Base-by-base conservation (phyloP, 768 basidiomycete species). In the Leucocoprinus leucothites region DNA sequence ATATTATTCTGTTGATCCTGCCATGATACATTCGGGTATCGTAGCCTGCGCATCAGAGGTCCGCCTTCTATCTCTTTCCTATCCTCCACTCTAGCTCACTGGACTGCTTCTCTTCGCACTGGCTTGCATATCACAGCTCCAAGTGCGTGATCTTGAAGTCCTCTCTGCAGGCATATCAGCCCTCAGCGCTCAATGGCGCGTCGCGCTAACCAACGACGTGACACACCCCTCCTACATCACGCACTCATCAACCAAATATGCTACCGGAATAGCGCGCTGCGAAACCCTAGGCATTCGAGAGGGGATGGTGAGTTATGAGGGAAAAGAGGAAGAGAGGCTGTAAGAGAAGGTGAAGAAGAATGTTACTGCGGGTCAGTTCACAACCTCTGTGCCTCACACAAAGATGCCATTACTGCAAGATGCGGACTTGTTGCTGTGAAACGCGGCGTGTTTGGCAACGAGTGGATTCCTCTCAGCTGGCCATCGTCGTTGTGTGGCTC, bases 161-260 rank as follows among this genome's bases (percentile, higher is more conserved):
- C 79, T 96, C 38, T 78, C 80, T 0, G 87, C 85, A 0, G 89
- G 86, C 0, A 82, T 95, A 26, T 76, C 78, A 1, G 81, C 85
- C 0, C 80, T 91, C 3, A 93, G 94, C 2, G 94, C 94, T 0
- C 86, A 91, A 67, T 91, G 85, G 84, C 81, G 90, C 24, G 70
- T 71, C 0, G 84, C 82, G 7, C 79, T 95, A 46, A 94, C 92
- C 0, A 78, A 81, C 55, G 94, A 96, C 54, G 87, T 93, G 18
- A 95, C 94, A 0, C 94, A 96, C 65, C 79, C 95, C 47, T 89
- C 95, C n/a, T n/a, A n/a, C n/a, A n/a, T n/a, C n/a, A n/a, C n/a
- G n/a, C 58, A 74, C 53, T 73, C 73, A 2, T 82, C 82, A 3
- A 67, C 74, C 25, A 85, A 84, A 65, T 85, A 81, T 54, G 62